Base-by-base conservation (phyloP, 768 basidiomycete species). In the Termitomyces sp. region DNA sequence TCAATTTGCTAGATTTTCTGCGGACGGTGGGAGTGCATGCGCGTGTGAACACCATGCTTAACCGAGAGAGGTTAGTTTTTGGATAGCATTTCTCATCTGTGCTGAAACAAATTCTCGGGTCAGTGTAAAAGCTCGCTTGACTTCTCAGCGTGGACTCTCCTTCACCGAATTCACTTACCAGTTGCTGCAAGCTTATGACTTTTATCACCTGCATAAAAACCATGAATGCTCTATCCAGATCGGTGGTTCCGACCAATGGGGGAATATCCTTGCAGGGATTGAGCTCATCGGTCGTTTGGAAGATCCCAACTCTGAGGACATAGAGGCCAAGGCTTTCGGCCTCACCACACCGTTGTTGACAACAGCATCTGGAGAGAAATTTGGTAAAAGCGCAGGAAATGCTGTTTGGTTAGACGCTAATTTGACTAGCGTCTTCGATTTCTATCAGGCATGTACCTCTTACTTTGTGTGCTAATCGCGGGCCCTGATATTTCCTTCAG, bases 151-250 rank as follows among this genome's bases (percentile, higher is more conserved):
- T 67, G 96, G 96, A 49, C 88, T 98, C 63, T 97, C 96, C n/a
- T 99, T 96, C 77, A 94, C 96, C 20, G 97, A 99, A 72, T 98
- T 99, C 76, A 87, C 92, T 4, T 99, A 99, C 72, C 97, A 99
- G 69, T 85, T 99, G 29, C 82, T 99, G 32, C 97, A 99, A 76
- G 97, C 94, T 11, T 92, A 95, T 75, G 97, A 99, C 74, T 99
- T 97, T 75, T 83, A 89, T 65, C 79, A 87, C 66, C 81, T 99
- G 9, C 76, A 90, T 71, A 79, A 80, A 64, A 72, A 81, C 25
- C 78, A 83, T 56, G 79, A 79, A 4, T 98, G 96, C 73, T 83
- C 84, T 14, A 83, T 97, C 47, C 97, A 99, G 73, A 76, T 98
- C 46, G 97, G 97, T 53, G 97, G 97, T 10, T 96, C 94, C 0